Evolutionary conservation across 1,284 basidiomycete species (phyloP), one percentile per base, ranked within the genome.

Genomic region (Cutaneotrichosporon cavernicola): DNA sequence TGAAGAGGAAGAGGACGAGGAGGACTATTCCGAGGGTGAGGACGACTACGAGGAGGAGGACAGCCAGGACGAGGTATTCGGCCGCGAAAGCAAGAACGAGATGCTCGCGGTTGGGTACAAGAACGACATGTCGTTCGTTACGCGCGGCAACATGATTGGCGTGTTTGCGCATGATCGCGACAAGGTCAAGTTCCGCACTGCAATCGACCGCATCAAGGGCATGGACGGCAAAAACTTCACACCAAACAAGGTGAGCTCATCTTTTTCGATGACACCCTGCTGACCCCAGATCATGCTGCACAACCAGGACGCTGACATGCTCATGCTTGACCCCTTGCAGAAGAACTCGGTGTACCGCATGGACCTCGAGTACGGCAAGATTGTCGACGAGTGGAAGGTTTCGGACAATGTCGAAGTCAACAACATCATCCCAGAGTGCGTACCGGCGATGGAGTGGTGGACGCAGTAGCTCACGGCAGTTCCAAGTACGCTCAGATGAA

Each of bases 321-420:
- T 99, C 60, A 78, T 99, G 64, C 91, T 93, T 86, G 91, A 97
- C 75, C 89, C 92, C 1, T 76, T 81, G 43, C 88, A 94, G 61
- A 86, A 88, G n/a, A 88, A 94, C 73, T 89, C 93, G 0, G 82
- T 99, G 43, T 98, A 89, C 82, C 89, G 85, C 70, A 89, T 99
- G 86, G 97, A 99, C 80, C 87, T 99, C 68, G 92, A 96, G 80
- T 89, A 89, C 52, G 97, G 94, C 57, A 97, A 98, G 82, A 89
- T 99, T 49, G 93, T 99, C 9, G 97, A 99, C 75, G 96, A 99
- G 79, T 98, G 94, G 95, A 96, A 95, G 78, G 88, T 99, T 18
- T 90, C 95, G 75, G 93, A 97, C 57, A 85, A 90, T 72, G 85
- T 98, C 64, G 84, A 85, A 16, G 91, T 98, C 64, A 86, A 89